These are phyloP conservation scores for Naganishia randhawae DNA, from an alignment of 768 basidiomycete genomes.

Conservation along the genomic window DNA sequence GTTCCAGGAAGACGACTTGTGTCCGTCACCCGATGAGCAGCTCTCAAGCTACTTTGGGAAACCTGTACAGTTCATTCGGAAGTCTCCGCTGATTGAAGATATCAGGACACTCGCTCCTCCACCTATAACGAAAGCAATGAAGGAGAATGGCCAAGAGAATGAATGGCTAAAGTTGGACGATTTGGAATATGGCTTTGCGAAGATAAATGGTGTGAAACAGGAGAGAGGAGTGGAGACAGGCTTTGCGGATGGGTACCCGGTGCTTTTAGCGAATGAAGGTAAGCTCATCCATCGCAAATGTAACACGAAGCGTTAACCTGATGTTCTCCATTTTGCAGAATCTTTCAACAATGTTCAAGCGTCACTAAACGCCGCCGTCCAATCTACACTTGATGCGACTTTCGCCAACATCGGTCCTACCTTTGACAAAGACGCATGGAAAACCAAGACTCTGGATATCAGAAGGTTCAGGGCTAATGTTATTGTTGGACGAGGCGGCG, in stretches of 20 bases:
- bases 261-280: constrained; percentile 28
- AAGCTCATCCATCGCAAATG: not conserved
- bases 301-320: not conserved
- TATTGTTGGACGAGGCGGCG: constrained; percentile 12
- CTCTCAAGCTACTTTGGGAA: constrained; percentile 20
- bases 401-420: constrained; percentile 18
- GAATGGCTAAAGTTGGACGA: constrained; percentile 13
- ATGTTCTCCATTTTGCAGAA: not conserved
- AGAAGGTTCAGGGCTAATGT: constrained; percentile 26
- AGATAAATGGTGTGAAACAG: not conserved
- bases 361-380: not conserved
- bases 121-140: not conserved
- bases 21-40: constrained; percentile 10
- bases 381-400: not conserved
- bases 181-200: constrained; percentile 5
- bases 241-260: constrained; percentile 29
- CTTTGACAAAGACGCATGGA: constrained; percentile 23
- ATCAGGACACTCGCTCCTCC: constrained; percentile 1
- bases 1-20: too few relatives aligned
- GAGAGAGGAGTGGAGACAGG: constrained; percentile 14
- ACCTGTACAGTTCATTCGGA: constrained; percentile 15
- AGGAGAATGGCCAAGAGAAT: not conserved
- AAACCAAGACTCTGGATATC: not conserved
- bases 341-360: constrained; percentile 17
- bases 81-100: constrained; percentile 3